phyloP scores from a whole-genome alignment of 2,329 filamentous ascomycete species.

The Aspergillus sp. region DNA sequence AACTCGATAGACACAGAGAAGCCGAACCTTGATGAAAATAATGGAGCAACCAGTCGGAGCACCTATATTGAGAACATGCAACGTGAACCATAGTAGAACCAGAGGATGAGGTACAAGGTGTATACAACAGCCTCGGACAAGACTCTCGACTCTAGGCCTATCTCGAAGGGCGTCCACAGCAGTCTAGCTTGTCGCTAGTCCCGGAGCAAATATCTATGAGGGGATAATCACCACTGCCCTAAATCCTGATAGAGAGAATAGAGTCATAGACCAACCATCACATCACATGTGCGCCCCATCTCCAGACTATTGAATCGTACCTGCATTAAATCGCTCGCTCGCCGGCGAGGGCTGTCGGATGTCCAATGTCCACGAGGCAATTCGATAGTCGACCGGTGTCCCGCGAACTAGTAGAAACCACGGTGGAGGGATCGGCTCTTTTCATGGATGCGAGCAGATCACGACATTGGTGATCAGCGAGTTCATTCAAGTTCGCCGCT shows the following conservation, averaged over 20 bases:
- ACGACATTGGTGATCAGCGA: background rate
- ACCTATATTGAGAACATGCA: background rate
- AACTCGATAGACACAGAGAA: background rate
- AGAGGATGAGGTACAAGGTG: background rate
- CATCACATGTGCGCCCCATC: background rate
- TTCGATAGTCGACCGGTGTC: background rate
- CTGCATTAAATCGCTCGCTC: background rate
- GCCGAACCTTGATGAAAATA: background rate
- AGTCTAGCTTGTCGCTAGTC: background rate
- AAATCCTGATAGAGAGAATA: too few relatives aligned
- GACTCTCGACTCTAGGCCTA: background rate
- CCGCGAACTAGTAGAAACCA: background rate
- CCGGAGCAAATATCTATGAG: background rate
- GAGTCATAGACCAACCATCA: too few relatives aligned
- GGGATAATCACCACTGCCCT: background rate
- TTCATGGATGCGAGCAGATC: background rate
- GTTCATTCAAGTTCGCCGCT: too few relatives aligned
- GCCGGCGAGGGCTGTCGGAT: too few relatives aligned
- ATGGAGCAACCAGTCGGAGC: background rate
- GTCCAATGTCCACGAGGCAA: background rate
- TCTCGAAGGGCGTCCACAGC: background rate
- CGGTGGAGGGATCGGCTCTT: background rate
- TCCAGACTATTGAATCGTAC: background rate
- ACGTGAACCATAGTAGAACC: background rate
- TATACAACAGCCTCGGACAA: background rate